These are phyloP conservation scores for Pulveroboletus sp. DNA, from an alignment of 768 basidiomycete species.

Conservation along the genomic window DNA sequence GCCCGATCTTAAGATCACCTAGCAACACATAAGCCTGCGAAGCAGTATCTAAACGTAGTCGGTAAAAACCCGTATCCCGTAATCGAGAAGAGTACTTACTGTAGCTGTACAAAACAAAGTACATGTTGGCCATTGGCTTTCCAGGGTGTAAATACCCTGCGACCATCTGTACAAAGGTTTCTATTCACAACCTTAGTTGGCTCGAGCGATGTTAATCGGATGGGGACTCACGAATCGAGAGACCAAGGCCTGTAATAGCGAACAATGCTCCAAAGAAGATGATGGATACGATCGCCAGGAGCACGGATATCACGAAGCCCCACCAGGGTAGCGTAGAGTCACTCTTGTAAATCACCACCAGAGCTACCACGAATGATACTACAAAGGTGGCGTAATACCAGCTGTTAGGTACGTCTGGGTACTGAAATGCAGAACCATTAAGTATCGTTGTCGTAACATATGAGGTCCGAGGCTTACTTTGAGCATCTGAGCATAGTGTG, in stretches of 20 bases:
- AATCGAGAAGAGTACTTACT: slow-evolving; percentile 28
- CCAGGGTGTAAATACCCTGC: slow-evolving; percentile 35
- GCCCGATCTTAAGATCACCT: neutral
- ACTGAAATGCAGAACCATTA: neutral
- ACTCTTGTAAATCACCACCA: slow-evolving; percentile 52
- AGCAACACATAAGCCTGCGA: neutral
- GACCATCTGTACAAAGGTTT: slow-evolving; percentile 35
- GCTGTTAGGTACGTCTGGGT: neutral
- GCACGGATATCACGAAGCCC: slow-evolving; percentile 49
- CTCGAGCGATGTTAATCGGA: neutral
- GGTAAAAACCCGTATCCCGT: slow-evolving; percentile 41
- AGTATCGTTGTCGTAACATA: slow-evolving; percentile 10
- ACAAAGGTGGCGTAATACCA: slow-evolving; percentile 5
- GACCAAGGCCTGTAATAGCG: slow-evolving; percentile 43
- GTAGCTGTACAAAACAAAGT: slow-evolving; percentile 43
- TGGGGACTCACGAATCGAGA: neutral
- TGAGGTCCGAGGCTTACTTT: slow-evolving; percentile 31
- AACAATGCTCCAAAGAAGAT: slow-evolving; percentile 53
- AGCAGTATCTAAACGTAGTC: slow-evolving; percentile 3
- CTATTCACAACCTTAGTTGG: neutral
- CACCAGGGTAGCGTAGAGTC: slow-evolving; percentile 58
- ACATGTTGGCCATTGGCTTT: slow-evolving; percentile 43
- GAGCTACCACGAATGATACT: slow-evolving; percentile 44
- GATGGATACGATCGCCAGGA: slow-evolving; percentile 47
- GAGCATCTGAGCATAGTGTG: slow-evolving; percentile 40